Base-by-base conservation (phyloP, 2,329 filamentous ascomycete species). In the Penicillium sp. region DNA sequence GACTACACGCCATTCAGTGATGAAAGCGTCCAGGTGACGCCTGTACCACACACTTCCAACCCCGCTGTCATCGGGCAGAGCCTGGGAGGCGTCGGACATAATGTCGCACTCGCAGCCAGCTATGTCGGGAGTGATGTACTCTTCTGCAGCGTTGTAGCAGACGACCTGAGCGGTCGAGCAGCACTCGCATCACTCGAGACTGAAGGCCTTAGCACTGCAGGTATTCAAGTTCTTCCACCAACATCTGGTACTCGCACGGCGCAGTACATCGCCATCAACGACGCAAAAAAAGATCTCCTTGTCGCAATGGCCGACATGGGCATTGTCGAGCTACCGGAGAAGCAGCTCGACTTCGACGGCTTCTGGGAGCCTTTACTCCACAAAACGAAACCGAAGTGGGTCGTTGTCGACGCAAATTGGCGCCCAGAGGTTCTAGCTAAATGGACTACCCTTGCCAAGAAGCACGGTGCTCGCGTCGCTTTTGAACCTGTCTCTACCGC, bases 301-400 rank as follows among this genome's bases (percentile, higher is more conserved):
- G 76, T 97, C 61, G 93, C 92, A 46, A 96, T 97, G 91, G 93
- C 93, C 5, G 95, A 98, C 70, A 97, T 98, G 92, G 84, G 82
- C 54, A 93, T 96, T 65, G 84, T 96, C 39, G 81, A 86, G 63
- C 73, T 75, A 7, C 74, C 78, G 3, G 72, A 73, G 39, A 44
- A 68, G 21, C 57, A 66, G 10, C 69, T 77, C 33, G 74, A 80
- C 48, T 78, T 82, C 45, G 68, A 74, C 19, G 63, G 62, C 48
- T 82, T 86, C n/a, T 91, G 88, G 87, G 80, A 82, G 49, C 81
- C 85, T 1, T 78, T 84, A 27, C 76, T 91, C 8, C 73, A 77
- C 13, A 74, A 78, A 3, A 78, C 82, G 13, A 81, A 79, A 64
- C 90, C 87, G n/a, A 84, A 84, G 60, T 95, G 90, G 86, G 80